Conservation (phyloP, 805 yeast genomes). For the Nakazawaea ambrosiae region DNA sequence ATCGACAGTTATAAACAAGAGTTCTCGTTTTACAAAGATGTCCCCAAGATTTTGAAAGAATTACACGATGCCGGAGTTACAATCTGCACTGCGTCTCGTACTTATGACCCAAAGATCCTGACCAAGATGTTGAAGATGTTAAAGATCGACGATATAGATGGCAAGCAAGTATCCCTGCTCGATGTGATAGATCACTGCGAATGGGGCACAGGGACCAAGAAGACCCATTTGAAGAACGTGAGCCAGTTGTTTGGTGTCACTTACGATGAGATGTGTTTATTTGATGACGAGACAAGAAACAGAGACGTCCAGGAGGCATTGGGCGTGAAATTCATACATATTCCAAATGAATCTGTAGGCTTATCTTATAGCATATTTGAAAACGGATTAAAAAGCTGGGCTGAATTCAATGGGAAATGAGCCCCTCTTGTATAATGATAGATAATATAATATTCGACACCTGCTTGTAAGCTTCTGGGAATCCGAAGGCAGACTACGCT, state of each 20-base stretch:
- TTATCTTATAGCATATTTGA: conserved; percentile 50
- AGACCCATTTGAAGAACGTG: conserved; percentile 45
- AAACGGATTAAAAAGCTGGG: conserved; percentile 33
- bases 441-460: too few species aligned
- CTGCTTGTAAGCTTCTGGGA: too few species aligned
- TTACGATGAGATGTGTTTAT: conserved; percentile 45
- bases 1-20: conserved; percentile 49
- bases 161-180: conserved; percentile 20
- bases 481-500: too few species aligned
- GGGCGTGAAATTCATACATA: conserved; percentile 64
- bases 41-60: conserved; percentile 52
- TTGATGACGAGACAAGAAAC: conserved; percentile 78
- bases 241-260: conserved; percentile 39
- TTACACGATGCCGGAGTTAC: conserved; percentile 39
- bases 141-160: conserved; percentile 43
- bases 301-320: conserved; percentile 58
- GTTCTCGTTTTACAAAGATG: conserved; percentile 59
- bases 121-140: conserved; percentile 48
- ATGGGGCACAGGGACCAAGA: conserved; percentile 64
- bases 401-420: conserved; percentile 8
- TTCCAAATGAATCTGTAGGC: conserved; percentile 50
- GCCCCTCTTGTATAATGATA: too few species aligned
- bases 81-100: conserved; percentile 71
- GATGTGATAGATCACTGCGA: conserved; percentile 50
- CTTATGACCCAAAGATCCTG: conserved; percentile 77